A percentile compares a stretch with the other conserved stretches of the same genome.
These are phyloP conservation scores for Plasmodium relictum DNA, from an alignment of 169 alveolate species.

Conservation along the genomic window DNA sequence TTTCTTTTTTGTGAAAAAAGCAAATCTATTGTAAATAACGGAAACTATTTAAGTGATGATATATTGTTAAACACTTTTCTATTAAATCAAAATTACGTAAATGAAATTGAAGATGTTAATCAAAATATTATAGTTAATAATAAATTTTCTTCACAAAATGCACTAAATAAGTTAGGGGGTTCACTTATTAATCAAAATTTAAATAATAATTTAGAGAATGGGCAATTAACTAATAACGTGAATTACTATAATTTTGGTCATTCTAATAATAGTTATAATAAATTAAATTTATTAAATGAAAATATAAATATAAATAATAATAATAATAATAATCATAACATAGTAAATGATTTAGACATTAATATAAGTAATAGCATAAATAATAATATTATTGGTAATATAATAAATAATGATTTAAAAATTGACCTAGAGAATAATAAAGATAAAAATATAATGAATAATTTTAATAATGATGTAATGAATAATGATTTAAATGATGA, in stretches of 20 bases:
- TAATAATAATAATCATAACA: not conserved
- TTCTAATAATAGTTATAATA: not conserved
- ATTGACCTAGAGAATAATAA: not conserved
- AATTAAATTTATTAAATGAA: constrained; percentile 3
- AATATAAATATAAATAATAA: constrained; percentile 9
- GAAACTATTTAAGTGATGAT: constrained; percentile 10
- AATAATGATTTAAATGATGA: constrained; percentile 8
- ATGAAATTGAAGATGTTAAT: constrained; percentile 4
- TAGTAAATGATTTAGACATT: constrained; percentile 4
- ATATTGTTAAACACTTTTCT: constrained; percentile 15
- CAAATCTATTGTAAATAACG: not conserved
- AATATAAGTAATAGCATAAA: not conserved
- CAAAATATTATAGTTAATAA: not conserved
- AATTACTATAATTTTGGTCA: not conserved
- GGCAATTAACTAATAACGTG: constrained; percentile 4
- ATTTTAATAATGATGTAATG: not conserved
- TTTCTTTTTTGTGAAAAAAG: not conserved
- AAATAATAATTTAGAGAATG: not conserved
- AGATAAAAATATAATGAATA: not conserved
- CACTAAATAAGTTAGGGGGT: not conserved
- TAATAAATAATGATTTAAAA: not conserved
- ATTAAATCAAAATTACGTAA: constrained; percentile 24
- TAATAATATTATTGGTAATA: not conserved
- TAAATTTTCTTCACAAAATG: not conserved
- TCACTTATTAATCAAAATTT: not conserved